phyloP scores from a whole-genome alignment of 139 green algal species.

The Monoraphidium neglectum region DNA sequence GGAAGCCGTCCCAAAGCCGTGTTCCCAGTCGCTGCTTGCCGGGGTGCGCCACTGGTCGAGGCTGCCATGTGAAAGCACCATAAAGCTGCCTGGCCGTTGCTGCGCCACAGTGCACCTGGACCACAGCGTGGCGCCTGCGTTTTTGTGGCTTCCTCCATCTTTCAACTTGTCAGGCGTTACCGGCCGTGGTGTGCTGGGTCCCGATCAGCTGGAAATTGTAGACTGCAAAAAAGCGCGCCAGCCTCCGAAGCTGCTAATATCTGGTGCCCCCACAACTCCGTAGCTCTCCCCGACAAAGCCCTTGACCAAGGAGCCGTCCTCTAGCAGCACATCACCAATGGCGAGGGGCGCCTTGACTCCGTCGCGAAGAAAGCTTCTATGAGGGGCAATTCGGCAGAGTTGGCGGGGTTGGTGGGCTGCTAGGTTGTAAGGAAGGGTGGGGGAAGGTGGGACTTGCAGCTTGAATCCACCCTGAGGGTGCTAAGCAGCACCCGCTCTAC shows the following conservation, averaged over 20 bases:
- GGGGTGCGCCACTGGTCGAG: too few relatives aligned
- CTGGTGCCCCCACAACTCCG: conserved; percentile 20
- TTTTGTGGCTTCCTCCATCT: too few relatives aligned
- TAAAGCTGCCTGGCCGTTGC: too few relatives aligned
- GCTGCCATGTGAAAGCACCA: too few relatives aligned
- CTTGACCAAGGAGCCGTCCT: conserved; percentile 63
- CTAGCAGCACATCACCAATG: conserved; percentile 69
- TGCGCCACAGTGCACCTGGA: too few relatives aligned
- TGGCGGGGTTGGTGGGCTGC: not conserved
- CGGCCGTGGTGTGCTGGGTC: too few relatives aligned
- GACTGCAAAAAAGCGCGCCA: conserved; percentile 44
- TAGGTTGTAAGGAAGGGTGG: not conserved
- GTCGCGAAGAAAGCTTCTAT: conserved; percentile 49
- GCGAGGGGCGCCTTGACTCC: conserved; percentile 59
- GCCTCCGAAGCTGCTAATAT: conserved; percentile 39
- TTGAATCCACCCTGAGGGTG: not conserved
- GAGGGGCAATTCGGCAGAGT: too few relatives aligned
- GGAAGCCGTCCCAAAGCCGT: too few relatives aligned
- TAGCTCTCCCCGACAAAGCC: conserved; percentile 73
- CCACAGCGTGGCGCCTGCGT: too few relatives aligned
- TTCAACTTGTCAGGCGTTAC: too few relatives aligned
- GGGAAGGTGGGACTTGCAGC: not conserved
- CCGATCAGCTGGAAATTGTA: not conserved
- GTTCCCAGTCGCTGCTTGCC: too few relatives aligned
- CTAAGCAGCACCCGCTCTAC: not conserved